Percentiles rank a stretch among this genome's conserved stretches.
phyloP scores from a whole-genome alignment of 805 yeast genomes.

The Yarrowia yakushimensis region DNA sequence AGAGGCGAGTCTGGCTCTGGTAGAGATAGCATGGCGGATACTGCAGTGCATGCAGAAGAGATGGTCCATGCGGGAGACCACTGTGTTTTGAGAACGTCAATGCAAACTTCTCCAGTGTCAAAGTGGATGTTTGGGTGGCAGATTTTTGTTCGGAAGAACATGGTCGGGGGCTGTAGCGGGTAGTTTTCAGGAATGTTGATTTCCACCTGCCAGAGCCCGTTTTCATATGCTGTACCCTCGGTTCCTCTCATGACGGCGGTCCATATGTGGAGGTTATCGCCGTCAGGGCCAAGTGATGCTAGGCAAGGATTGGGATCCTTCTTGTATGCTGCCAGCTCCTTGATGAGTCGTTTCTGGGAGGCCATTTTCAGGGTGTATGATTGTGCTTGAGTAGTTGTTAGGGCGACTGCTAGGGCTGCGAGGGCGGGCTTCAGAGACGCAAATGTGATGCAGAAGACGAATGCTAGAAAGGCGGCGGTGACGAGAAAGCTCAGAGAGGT shows the following conservation, averaged over 20 bases:
- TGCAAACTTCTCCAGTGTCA: conserved; percentile 41
- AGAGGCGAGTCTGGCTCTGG: conserved; percentile 42
- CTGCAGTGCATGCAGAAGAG: conserved; percentile 39
- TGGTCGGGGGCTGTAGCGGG: conserved; percentile 50
- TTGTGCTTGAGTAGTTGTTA: background rate
- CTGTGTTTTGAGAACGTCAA: conserved; percentile 39
- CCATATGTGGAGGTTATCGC: conserved; percentile 34
- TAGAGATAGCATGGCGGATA: conserved; percentile 38
- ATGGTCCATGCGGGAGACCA: conserved; percentile 45
- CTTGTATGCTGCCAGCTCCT: conserved; percentile 33
- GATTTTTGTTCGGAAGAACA: conserved; percentile 41
- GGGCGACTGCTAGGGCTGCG: background rate
- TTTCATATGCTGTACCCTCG: conserved; percentile 42
- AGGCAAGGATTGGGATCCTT: conserved; percentile 36
- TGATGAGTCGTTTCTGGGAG: conserved; percentile 33
- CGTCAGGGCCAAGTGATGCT: conserved; percentile 32
- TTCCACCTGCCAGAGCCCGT: conserved; percentile 48
- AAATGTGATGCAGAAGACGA: background rate
- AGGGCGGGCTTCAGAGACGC: conserved; percentile 1
- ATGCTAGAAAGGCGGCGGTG: conserved; percentile 6
- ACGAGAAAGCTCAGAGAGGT: background rate
- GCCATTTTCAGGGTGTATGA: conserved; percentile 23
- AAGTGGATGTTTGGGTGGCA: conserved; percentile 42
- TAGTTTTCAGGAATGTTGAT: conserved; percentile 44
- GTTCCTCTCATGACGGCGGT: conserved; percentile 40